Percentiles rank a stretch among this genome's conserved stretches.
Evolutionary conservation across 768 basidiomycete species (phyloP).

Genomic region (Multifurca ochricompacta): DNA sequence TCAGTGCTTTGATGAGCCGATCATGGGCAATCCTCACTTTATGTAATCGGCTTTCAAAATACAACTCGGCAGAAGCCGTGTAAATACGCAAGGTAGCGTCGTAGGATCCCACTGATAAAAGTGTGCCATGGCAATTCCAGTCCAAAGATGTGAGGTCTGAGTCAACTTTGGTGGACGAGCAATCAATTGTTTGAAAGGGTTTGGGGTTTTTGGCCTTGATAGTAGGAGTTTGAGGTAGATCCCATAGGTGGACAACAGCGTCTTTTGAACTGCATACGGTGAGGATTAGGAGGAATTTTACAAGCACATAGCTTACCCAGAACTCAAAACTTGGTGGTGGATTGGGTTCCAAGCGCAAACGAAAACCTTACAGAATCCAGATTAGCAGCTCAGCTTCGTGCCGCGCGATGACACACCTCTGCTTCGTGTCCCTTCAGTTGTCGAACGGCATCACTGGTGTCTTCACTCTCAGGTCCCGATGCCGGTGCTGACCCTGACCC

Average conservation of each 20-base stretch:
- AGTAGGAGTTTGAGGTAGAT: conserved; percentile 39
- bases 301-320: conserved; percentile 46
- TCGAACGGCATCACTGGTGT: conserved; percentile 7
- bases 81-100: conserved; percentile 66
- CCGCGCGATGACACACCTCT: conserved; percentile 14
- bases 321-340: conserved; percentile 50
- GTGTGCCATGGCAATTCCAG: conserved; percentile 67
- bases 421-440: conserved; percentile 41
- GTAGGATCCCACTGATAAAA: conserved; percentile 73
- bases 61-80: conserved; percentile 49
- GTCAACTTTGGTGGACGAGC: conserved; percentile 40
- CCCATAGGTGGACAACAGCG: conserved; percentile 67
- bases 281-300: not conserved
- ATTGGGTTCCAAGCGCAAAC: conserved; percentile 74
- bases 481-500: not conserved
- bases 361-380: conserved; percentile 48
- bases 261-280: conserved; percentile 55
- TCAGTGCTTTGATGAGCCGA: not conserved
- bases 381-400: not conserved
- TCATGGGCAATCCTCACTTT: conserved; percentile 38
- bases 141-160: conserved; percentile 67
- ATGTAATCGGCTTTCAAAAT: conserved; percentile 57
- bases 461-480: not conserved
- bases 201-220: conserved; percentile 22
- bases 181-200: conserved; percentile 39